These are phyloP conservation scores for Ophiostoma novo-ulmi DNA, from an alignment of 2,329 filamentous ascomycete species.

Conservation along the genomic window DNA sequence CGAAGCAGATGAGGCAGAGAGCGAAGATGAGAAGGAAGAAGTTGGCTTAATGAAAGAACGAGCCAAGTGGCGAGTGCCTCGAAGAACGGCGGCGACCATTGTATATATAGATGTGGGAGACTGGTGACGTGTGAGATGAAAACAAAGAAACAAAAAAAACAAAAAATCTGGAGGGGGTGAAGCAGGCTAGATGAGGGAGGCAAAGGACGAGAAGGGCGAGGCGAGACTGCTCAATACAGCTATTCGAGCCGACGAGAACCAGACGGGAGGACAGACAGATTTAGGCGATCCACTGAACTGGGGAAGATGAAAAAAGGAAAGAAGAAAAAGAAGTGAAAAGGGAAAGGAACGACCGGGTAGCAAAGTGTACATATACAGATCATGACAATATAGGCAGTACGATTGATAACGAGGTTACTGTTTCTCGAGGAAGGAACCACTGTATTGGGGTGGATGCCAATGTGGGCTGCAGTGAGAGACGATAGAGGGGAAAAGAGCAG, in stretches of 20 bases:
- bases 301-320: slow-evolving; percentile 12
- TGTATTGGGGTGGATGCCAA: slow-evolving; percentile 1
- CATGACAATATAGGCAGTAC: not conserved
- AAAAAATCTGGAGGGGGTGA: slow-evolving; percentile 1
- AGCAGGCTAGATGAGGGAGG: slow-evolving; percentile 9
- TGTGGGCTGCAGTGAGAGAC: slow-evolving; percentile 5
- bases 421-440: not conserved
- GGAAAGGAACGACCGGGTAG: not conserved
- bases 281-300: slow-evolving; percentile 13
- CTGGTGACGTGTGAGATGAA: not conserved
- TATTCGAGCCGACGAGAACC: slow-evolving; percentile 23
- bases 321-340: not conserved
- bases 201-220: not conserved
- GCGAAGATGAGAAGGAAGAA: slow-evolving; percentile 2
- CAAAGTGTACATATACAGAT: slow-evolving; percentile 1
- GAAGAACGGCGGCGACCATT: slow-evolving; percentile 24
- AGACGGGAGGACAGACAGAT: not conserved
- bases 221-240: slow-evolving; percentile 19
- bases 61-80: slow-evolving; percentile 21
- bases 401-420: not conserved
- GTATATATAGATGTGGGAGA: slow-evolving; percentile 20
- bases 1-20: slow-evolving; percentile 1
- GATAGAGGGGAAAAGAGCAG: not conserved
- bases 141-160: not conserved
- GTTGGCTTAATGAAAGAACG: slow-evolving; percentile 18